Percentiles rank a stretch among this genome's conserved stretches.
Evolutionary conservation across 495 filamentous ascomycete species (phyloP).

Genomic region (Tuber indicum): DNA sequence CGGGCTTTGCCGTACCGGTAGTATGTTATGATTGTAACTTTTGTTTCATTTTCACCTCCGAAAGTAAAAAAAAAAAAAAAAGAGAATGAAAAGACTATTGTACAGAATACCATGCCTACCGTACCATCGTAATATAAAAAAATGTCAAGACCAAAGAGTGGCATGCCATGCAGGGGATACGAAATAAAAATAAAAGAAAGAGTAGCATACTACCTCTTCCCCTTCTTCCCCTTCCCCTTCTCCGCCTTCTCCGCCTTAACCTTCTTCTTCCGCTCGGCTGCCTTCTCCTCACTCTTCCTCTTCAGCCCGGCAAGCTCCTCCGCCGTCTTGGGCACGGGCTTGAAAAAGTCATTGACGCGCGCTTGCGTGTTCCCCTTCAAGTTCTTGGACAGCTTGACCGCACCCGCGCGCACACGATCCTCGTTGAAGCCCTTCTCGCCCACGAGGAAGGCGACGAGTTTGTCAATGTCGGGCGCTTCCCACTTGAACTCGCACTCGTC

Average conservation of each 20-base stretch:
- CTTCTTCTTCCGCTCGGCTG: constrained; percentile 86
- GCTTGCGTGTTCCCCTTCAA: constrained; percentile 81
- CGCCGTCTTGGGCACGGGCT: constrained; percentile 79
- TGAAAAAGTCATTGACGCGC: constrained; percentile 96
- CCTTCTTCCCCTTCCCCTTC: constrained; percentile 87
- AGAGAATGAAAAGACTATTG: background rate
- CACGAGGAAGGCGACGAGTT: constrained; percentile 79
- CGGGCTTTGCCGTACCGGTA: too few relatives aligned
- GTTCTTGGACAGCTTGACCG: constrained; percentile 71
- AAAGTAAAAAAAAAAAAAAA: too few relatives aligned
- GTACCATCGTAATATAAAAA: background rate
- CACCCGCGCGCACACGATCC: constrained; percentile 75
- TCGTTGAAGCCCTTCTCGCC: constrained; percentile 94
- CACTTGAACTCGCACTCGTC: constrained; percentile 94
- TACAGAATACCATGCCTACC: background rate
- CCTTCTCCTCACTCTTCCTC: constrained; percentile 86
- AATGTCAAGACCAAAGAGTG: background rate
- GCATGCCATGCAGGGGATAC: background rate
- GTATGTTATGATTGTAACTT: background rate
- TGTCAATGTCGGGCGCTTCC: constrained; percentile 86
- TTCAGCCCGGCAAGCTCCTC: constrained; percentile 75
- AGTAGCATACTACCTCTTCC: background rate
- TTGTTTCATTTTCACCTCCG: constrained; percentile 36
- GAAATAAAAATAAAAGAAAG: background rate
- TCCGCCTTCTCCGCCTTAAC: constrained; percentile 76